phyloP scores from a whole-genome alignment of 2,329 filamentous ascomycete species.

The Neonectria sp. region DNA sequence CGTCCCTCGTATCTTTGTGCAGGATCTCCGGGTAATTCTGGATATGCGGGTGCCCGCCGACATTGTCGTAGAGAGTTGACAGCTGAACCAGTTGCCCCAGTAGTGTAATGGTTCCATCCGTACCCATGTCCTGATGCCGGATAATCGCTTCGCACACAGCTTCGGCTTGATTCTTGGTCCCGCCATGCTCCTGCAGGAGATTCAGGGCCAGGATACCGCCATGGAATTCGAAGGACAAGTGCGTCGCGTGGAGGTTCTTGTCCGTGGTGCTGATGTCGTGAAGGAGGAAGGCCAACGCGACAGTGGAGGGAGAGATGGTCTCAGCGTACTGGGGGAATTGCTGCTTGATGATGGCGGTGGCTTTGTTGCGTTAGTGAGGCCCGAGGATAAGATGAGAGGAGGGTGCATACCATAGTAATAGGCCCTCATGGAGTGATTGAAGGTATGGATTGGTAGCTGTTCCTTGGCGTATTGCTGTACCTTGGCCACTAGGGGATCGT shows the following conservation, averaged over 20 bases:
- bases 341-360: too few relatives aligned
- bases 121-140: conserved; percentile 77
- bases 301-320: too few relatives aligned
- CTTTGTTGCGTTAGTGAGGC: too few relatives aligned
- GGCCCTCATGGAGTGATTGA: too few relatives aligned
- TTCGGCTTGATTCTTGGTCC: conserved; percentile 73
- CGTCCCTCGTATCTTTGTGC: conserved; percentile 68
- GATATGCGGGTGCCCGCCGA: conserved; percentile 69
- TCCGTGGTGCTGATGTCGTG: conserved; percentile 28
- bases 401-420: too few relatives aligned
- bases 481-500: too few relatives aligned
- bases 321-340: too few relatives aligned
- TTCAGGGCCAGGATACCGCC: conserved; percentile 74
- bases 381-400: too few relatives aligned
- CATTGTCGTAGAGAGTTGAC: conserved; percentile 77
- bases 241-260: conserved; percentile 69
- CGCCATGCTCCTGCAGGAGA: conserved; percentile 50
- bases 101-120: conserved; percentile 73
- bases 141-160: conserved; percentile 80
- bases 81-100: conserved; percentile 76
- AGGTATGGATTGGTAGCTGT: too few relatives aligned
- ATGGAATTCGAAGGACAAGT: conserved; percentile 80
- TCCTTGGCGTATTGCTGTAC: too few relatives aligned
- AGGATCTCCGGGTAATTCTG: conserved; percentile 54
- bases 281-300: too few relatives aligned